Evolutionary conservation across 139 green algal species (phyloP), one percentile per base, ranked within the genome.

Genomic region (Ostreobium quekettii): DNA sequence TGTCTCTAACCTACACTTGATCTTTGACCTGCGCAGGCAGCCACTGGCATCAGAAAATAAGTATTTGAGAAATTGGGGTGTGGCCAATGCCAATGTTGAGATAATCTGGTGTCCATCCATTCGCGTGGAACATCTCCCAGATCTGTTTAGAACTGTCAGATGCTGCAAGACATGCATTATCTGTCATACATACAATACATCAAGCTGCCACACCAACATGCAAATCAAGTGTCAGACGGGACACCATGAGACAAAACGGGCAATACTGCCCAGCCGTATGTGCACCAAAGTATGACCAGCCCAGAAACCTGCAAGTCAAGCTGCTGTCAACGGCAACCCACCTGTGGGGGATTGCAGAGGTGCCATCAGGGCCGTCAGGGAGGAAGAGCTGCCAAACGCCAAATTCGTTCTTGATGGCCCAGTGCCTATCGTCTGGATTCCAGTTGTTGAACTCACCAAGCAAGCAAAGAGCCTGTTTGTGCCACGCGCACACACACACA

Each of bases 401-500:
- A 82, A 90, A 97, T 33, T 86, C 77, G 69, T 95, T 94, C 38
- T 89, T 89, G 57, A 83, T 66, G 0, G 85, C 88, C 91, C 91
- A 97, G 80, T 97, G 85, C n/a, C 81, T 63, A 8, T 80, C 65
- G 57, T 78, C 60, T 30, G 88, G 78, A 24, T 87, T 79, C 92
- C 92, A 98, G 77, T 82, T 74, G 76, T 98, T 98, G 88, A 95
- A 98, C 60, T 96, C 88, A 4, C 92, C 92, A n/a, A 98, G 79
- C 36, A 98, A 85, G 2, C 81, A 78, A 8, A 96, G 48, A 1
- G 87, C 83, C 78, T 88, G 82, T 19, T 67, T n/a, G n/a, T 66
- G 29, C 19, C 36, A 26, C 31, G 22, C 49, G 66, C 59, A 72
- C n/a, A 15, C 26, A 35, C 60, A 31, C 29, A 63, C 8, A 42